phyloP scores from a whole-genome alignment of 768 basidiomycete species.

The Pleurotus citrinopileatus region DNA sequence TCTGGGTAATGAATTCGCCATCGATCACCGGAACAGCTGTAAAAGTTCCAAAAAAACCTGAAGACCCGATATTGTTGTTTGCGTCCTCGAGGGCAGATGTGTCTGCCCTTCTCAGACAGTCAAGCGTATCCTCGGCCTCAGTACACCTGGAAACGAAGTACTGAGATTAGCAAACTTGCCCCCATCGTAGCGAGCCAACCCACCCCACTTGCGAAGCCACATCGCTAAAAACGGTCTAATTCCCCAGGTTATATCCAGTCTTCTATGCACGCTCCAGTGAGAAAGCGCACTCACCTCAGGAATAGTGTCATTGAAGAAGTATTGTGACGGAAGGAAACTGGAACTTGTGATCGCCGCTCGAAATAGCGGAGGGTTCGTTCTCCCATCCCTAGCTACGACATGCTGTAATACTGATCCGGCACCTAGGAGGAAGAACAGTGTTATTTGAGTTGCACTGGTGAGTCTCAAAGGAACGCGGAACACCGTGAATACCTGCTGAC shows the following conservation, averaged over 20 bases:
- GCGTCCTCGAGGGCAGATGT: constrained; percentile 16
- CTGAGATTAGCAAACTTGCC: too few relatives aligned
- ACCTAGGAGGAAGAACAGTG: constrained; percentile 20
- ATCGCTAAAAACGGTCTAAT: constrained; percentile 4
- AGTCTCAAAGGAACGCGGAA: not conserved
- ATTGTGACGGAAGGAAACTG: constrained; percentile 24
- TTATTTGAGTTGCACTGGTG: constrained; percentile 1
- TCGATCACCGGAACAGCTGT: constrained; percentile 31
- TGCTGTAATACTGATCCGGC: constrained; percentile 32
- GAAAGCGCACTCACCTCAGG: constrained; percentile 21
- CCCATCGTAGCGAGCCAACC: too few relatives aligned
- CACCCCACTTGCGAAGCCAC: constrained; percentile 12
- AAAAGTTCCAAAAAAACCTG: constrained; percentile 23
- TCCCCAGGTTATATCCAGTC: not conserved
- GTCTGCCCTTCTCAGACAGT: constrained; percentile 15
- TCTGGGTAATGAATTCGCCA: constrained; percentile 25
- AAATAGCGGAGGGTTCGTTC: constrained; percentile 29
- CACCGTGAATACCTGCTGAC: constrained; percentile 1
- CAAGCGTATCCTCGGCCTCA: not conserved
- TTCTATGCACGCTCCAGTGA: not conserved
- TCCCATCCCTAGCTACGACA: constrained; percentile 27
- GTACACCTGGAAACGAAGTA: constrained; percentile 17
- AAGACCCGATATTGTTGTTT: constrained; percentile 19
- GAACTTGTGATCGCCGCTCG: constrained; percentile 28
- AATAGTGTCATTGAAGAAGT: constrained; percentile 22